phyloP scores from a whole-genome alignment of 2,329 filamentous ascomycete genomes.

The Escovopsis sp. region DNA sequence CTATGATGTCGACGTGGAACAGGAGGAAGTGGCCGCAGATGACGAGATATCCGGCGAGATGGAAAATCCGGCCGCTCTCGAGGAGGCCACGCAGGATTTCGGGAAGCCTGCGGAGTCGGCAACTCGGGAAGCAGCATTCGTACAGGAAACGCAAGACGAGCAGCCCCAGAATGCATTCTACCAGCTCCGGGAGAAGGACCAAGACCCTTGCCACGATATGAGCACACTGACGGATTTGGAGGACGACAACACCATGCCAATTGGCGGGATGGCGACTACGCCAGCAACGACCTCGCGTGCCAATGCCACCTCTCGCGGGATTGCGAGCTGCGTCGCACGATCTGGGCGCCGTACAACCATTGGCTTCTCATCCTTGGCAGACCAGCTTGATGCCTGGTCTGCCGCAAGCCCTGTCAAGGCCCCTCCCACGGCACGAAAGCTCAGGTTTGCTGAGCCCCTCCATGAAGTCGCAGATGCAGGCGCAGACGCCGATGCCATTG shows the following conservation, averaged over 20 bases:
- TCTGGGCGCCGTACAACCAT: conserved; percentile 16
- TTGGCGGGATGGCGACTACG: conserved; percentile 23
- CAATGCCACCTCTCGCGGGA: conserved; percentile 9
- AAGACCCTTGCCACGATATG: conserved; percentile 25
- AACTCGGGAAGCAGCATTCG: not conserved
- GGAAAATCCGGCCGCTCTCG: conserved; percentile 12
- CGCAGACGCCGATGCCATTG: not conserved
- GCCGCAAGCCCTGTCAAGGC: conserved; percentile 33
- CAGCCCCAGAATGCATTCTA: conserved; percentile 12
- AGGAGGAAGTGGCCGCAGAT: conserved; percentile 6
- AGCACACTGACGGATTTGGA: conserved; percentile 41
- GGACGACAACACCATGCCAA: conserved; percentile 31
- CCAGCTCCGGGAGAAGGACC: conserved; percentile 31
- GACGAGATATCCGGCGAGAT: not conserved
- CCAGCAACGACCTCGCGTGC: conserved; percentile 21
- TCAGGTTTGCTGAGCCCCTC: not conserved
- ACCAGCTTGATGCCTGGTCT: conserved; percentile 47
- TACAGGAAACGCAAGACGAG: not conserved
- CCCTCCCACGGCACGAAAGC: not conserved
- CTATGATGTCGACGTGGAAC: not conserved
- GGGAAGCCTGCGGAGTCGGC: conserved; percentile 6
- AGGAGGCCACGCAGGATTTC: conserved; percentile 7
- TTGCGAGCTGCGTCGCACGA: conserved; percentile 5
- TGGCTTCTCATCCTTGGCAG: conserved; percentile 49
- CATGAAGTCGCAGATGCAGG: not conserved